A percentile compares a stretch with the other conserved stretches of the same genome.
phyloP scores from a whole-genome alignment of 306 rosid species.

The Casuarina glauca region DNA sequence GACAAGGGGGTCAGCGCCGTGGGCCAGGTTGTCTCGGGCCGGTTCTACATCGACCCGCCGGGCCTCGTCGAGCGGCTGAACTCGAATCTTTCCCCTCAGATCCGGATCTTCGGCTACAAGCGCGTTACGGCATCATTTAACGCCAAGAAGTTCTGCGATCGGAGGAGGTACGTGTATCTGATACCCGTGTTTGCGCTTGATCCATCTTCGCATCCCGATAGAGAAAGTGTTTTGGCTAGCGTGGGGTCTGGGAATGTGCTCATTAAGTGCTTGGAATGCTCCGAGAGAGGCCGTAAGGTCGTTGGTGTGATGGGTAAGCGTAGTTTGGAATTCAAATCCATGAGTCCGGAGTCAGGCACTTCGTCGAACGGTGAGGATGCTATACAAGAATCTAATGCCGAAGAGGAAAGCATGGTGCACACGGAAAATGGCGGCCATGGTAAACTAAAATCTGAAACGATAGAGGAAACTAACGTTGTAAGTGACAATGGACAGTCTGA shows the following conservation, averaged over 20 bases:
- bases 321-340: conserved; percentile 40
- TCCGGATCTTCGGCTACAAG: conserved; percentile 80
- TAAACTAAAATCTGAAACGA: conserved; percentile 27
- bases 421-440: conserved; percentile 24
- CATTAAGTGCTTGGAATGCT: conserved; percentile 75
- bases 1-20: conserved; percentile 98
- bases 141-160: conserved; percentile 92
- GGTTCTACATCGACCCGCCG: conserved; percentile 89
- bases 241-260: conserved; percentile 73
- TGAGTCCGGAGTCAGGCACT: conserved; percentile 38
- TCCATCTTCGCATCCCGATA: conserved; percentile 76
- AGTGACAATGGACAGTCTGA: conserved; percentile 32
- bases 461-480: conserved; percentile 28
- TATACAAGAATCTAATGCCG: conserved; percentile 24
- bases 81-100: conserved; percentile 72
- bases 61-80: conserved; percentile 89
- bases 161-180: conserved; percentile 93
- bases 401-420: conserved; percentile 34
- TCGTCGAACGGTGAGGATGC: conserved; percentile 32
- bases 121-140: conserved; percentile 81
- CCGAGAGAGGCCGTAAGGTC: conserved; percentile 91
- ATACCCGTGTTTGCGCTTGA: conserved; percentile 86
- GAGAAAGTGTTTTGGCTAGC: conserved; percentile 92
- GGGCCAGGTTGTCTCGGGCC: conserved; percentile 91
- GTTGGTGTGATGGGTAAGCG: conserved; percentile 67